Evolutionary conservation across 495 filamentous ascomycete species (phyloP).

Genomic region (Aspergillus sparsus): DNA sequence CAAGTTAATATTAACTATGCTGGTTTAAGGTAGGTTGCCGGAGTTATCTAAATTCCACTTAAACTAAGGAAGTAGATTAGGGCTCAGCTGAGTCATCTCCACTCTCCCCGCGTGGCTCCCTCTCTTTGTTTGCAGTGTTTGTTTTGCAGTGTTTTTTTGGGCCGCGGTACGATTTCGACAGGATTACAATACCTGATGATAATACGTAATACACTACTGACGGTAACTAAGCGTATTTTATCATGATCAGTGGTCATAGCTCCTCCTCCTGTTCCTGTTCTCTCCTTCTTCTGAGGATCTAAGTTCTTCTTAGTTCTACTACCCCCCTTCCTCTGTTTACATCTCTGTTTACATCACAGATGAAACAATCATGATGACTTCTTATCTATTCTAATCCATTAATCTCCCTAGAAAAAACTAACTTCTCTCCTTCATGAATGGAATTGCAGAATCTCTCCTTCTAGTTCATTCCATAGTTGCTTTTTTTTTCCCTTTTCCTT

Average conservation of each 20-base stretch:
- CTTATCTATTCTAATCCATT: not conserved
- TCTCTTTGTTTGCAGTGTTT: constrained; percentile 13
- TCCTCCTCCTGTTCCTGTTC: not conserved
- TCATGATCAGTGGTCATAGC: constrained; percentile 10
- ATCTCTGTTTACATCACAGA: not conserved
- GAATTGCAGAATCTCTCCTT: not conserved
- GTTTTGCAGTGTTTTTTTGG: constrained; percentile 16
- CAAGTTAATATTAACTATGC: too few species aligned
- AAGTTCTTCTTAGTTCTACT: too few species aligned
- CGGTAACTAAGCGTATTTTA: not conserved
- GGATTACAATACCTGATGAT: too few species aligned
- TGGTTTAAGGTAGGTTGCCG: too few species aligned
- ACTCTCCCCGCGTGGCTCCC: not conserved
- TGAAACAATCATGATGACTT: not conserved
- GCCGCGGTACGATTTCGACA: too few species aligned
- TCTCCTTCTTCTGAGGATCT: not conserved
- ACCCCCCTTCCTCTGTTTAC: not conserved
- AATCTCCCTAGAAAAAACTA: not conserved
- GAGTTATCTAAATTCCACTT: too few species aligned
- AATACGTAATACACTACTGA: too few species aligned
- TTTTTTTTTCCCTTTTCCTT: not conserved
- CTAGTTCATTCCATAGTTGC: not conserved
- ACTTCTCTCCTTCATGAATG: not conserved
- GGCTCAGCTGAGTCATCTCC: not conserved
- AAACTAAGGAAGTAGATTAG: too few species aligned